Evolutionary conservation across 1,139 yeast genomes (phyloP).

Genomic region (Debaryomycetaceae sp.): DNA sequence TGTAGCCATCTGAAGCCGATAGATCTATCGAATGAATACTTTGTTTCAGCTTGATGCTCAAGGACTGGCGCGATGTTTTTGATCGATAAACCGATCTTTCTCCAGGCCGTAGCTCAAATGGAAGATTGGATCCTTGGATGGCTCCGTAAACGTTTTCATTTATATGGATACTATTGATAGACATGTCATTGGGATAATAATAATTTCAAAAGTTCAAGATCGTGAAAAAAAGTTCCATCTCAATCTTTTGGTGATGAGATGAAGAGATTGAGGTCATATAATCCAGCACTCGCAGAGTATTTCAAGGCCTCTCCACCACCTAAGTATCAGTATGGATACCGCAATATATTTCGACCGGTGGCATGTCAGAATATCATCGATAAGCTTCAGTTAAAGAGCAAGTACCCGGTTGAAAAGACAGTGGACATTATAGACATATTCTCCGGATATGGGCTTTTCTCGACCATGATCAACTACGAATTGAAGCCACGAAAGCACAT

Average conservation of each 20-base stretch:
- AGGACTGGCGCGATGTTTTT: slow-evolving; percentile 21
- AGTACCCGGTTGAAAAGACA: slow-evolving; percentile 38
- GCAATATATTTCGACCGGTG: slow-evolving; percentile 19
- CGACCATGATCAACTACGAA: slow-evolving; percentile 52
- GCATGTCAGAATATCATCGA: slow-evolving; percentile 41
- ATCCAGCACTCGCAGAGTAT: slow-evolving; percentile 25
- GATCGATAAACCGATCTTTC: slow-evolving; percentile 19
- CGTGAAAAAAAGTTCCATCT: neutral
- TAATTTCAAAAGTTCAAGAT: neutral
- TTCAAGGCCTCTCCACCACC: slow-evolving; percentile 15
- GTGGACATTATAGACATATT: slow-evolving; percentile 66
- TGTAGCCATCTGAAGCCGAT: slow-evolving; percentile 29
- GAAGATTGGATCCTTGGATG: slow-evolving; percentile 16
- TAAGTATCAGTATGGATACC: slow-evolving; percentile 15
- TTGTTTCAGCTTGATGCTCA: slow-evolving; percentile 16
- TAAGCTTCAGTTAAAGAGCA: slow-evolving; percentile 33
- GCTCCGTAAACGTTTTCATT: slow-evolving; percentile 12
- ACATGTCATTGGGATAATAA: slow-evolving; percentile 18
- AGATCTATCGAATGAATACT: slow-evolving; percentile 16
- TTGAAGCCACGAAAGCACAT: slow-evolving; percentile 60
- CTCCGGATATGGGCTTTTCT: slow-evolving; percentile 52
- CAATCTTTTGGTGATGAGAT: neutral
- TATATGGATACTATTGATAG: slow-evolving; percentile 27
- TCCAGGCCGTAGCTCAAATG: slow-evolving; percentile 13
- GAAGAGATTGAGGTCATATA: slow-evolving; percentile 21